Evolutionary conservation across 495 filamentous ascomycete species (phyloP), one percentile per base, ranked within the genome.

Genomic region (Talaromyces proteolyticus): DNA sequence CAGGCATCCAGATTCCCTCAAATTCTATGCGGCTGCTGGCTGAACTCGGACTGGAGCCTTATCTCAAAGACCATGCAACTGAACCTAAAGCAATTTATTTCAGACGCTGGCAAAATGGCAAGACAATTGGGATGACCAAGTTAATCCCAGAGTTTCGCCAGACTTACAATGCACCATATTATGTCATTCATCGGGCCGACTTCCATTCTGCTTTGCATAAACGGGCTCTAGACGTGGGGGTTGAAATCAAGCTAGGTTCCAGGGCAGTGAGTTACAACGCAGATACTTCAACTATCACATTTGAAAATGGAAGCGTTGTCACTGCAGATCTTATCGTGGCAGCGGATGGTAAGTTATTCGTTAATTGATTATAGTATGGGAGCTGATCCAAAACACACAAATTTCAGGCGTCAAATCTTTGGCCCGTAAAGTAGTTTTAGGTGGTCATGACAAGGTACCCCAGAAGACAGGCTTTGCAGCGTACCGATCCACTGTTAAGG

Each of bases 1-100:
- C 79, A 4, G 80, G 80, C 14, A 81, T 83, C 51, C 80, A 83
- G 49, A 72, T 82, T 40, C 71, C 78, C 6, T 73, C 80, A 2
- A 84, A 84, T 49, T 67, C 69, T 6, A 62, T 70, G 3, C 66
- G 69, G 0, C 67, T 82, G 19, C 67, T 82, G 65, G 52, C 56
- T 42, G 61, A 48, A 52, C 64, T 66, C 39, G 73, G 72, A 0
- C 54, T 77, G 2, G 58, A 51, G 5, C 60, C 64, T 0, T 67
- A 68, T 39, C 50, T 77, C 3, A 24, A 49, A 21, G 42, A 49
- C 1, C 52, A 58, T n/a, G 58, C 66, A 6, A 63, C 63, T 1
- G 62, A 68, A 45, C 72, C 71, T 4, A 57, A 61, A 22, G 49
- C 46, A 3, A 69, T 77, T 3, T 54, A 51, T 3, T 68, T 75